A percentile compares a stretch with the other conserved stretches of the same genome.
These are phyloP conservation scores for Dothistroma pini DNA, from an alignment of 2,329 filamentous ascomycete species.

Conservation along the genomic window DNA sequence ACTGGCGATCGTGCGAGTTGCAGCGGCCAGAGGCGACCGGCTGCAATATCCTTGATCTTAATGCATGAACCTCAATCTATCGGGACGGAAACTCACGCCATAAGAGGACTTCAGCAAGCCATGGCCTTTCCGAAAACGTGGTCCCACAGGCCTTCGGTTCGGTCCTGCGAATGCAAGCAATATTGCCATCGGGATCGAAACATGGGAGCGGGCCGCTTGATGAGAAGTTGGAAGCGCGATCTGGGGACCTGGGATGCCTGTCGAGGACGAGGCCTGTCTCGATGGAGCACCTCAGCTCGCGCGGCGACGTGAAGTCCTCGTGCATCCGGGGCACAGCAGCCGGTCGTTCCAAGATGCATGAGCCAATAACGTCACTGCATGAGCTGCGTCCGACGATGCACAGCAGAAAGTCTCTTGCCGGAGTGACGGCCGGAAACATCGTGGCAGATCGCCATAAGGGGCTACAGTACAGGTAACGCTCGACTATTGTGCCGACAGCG, in stretches of 20 bases:
- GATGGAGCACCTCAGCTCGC: background rate
- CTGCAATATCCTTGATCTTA: constrained; percentile 7
- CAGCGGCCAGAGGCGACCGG: constrained; percentile 1
- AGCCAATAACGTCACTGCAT: background rate
- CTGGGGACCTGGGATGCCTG: constrained; percentile 1
- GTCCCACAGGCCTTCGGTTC: constrained; percentile 1
- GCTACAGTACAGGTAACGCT: background rate
- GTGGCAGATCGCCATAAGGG: background rate
- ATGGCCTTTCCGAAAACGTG: constrained; percentile 8
- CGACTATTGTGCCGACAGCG: background rate
- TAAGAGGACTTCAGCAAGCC: background rate
- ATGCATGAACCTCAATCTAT: constrained; percentile 3
- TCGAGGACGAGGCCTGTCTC: background rate
- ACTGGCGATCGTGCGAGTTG: background rate
- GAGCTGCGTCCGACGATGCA: background rate
- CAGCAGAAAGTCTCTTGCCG: background rate
- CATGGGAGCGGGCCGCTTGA: constrained; percentile 4
- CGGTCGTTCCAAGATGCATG: background rate
- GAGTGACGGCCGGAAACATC: background rate
- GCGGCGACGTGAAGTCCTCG: background rate
- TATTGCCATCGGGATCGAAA: constrained; percentile 1
- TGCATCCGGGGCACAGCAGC: background rate
- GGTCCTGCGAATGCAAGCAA: constrained; percentile 8
- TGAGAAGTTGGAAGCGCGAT: constrained; percentile 5
- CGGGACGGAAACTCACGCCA: background rate